phyloP scores from a whole-genome alignment of 768 basidiomycete genomes.

The Hysterangium stoloniferum region DNA sequence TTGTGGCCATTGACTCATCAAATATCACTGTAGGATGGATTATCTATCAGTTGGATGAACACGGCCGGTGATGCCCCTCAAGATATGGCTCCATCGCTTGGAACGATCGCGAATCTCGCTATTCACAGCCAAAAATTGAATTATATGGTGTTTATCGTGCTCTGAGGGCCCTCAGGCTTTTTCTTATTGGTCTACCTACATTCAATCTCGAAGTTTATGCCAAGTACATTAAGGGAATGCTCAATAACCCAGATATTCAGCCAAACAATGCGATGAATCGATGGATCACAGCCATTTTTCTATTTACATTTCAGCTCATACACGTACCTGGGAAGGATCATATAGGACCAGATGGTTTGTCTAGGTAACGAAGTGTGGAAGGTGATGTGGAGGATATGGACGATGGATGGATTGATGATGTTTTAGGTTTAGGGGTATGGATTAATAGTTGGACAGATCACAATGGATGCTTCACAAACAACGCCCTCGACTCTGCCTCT shows the following conservation, averaged over 20 bases:
- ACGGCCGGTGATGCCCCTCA: slow-evolving; percentile 18
- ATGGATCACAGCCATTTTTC: slow-evolving; percentile 34
- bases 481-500: too few relatives aligned
- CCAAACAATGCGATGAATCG: slow-evolving; percentile 32
- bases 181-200: slow-evolving; percentile 22
- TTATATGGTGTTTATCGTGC: slow-evolving; percentile 24
- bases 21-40: slow-evolving; percentile 20
- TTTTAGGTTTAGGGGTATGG: slow-evolving; percentile 11
- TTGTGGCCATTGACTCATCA: slow-evolving; percentile 22
- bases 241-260: slow-evolving; percentile 31
- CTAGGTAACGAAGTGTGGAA: slow-evolving; percentile 8
- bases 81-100: slow-evolving; percentile 33
- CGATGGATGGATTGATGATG: slow-evolving; percentile 20
- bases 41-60: slow-evolving; percentile 19
- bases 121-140: slow-evolving; percentile 21
- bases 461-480: not conserved
- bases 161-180: slow-evolving; percentile 15
- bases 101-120: slow-evolving; percentile 11
- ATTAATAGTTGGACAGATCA: not conserved
- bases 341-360: slow-evolving; percentile 20
- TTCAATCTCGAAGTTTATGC: slow-evolving; percentile 24
- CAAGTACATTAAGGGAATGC: slow-evolving; percentile 30
- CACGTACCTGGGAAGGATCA: slow-evolving; percentile 27
- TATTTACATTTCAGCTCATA: slow-evolving; percentile 29
- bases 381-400: slow-evolving; percentile 11